phyloP scores from a whole-genome alignment of 2,329 filamentous ascomycete species.

The Ascosphaera apis region DNA sequence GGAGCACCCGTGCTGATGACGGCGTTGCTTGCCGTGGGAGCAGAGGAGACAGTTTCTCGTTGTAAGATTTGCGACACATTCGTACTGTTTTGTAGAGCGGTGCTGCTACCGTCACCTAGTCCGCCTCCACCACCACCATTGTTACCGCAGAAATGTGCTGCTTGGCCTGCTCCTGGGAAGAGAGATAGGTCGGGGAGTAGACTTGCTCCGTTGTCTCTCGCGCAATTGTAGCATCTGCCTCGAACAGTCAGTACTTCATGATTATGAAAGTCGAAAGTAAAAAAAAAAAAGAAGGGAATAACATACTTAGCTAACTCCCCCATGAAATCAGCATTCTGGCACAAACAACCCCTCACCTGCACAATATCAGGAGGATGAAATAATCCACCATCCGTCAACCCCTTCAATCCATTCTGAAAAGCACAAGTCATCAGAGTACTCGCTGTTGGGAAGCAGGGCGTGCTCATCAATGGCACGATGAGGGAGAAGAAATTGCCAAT shows the following conservation, averaged over 20 bases:
- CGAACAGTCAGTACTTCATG: too few relatives aligned
- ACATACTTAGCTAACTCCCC: not conserved
- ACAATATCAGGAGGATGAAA: not conserved
- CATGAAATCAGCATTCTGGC: not conserved
- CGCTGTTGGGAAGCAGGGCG: not conserved
- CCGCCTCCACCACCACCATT: too few relatives aligned
- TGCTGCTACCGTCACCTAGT: not conserved
- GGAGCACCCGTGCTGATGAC: not conserved
- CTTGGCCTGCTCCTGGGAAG: not conserved
- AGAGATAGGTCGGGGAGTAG: not conserved
- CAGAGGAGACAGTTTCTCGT: not conserved
- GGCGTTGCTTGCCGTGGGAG: slow-evolving; percentile 1
- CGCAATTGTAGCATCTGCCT: not conserved
- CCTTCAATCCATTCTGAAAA: not conserved
- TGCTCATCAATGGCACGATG: not conserved
- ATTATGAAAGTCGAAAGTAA: too few relatives aligned
- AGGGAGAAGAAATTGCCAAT: not conserved
- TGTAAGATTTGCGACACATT: not conserved
- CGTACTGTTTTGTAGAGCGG: not conserved
- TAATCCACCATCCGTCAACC: not conserved
- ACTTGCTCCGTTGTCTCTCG: not conserved
- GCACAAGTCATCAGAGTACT: not conserved
- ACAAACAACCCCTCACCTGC: not conserved
- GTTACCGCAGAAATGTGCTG: not conserved
- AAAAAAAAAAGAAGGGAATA: too few relatives aligned